Base-by-base conservation (phyloP, 1,284 basidiomycete species). In the Marasmius tenuissimus region DNA sequence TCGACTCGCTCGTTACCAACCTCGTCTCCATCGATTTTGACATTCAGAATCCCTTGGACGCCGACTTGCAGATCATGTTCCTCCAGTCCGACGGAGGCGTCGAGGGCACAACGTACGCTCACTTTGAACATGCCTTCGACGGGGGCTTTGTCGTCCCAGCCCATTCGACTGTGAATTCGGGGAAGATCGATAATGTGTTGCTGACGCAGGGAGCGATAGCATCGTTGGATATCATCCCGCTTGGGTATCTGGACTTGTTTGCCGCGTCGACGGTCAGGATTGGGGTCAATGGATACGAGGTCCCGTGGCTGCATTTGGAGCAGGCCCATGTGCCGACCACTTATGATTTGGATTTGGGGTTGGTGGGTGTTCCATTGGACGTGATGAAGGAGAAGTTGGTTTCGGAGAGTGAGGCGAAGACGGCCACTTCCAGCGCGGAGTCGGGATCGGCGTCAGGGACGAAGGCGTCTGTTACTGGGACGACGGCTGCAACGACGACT, bases 31-130 rank as follows among this genome's bases (percentile, higher is more conserved):
- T 85, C 61, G 79, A 85, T 68, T 86, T 88, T 65, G 82, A 85
- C 62, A 84, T 86, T 63, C 67, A 77, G 60, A 89, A 90, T 67
- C 86, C 87, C 2, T 72, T 89, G 8, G 83, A 81, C 62, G 75
- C 84, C 2, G 80, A 84, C 34, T 75, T 90, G 20, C 73, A 80
- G 35, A 76, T 91, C 63, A 75, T 80, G 54, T 84, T 81, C 62
- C 78, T 85, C 0, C 88, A 89, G 68, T 76, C 80, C 10, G 85
- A 89, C 66, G 75, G 78, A 1, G 76, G 81, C 0, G 73, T 87
- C 4, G 71, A 84, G 45, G 85, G 84, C 4, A 69, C 75, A 47
- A 80, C 76, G 1, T 90, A 80, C 64, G 86, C 88, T 2, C 80
- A 81, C 63, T 88, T 90, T 69, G 76, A 77, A 27, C 80, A 84